Percentiles rank a stretch among this genome's conserved stretches.
phyloP scores from a whole-genome alignment of 441 rosid species.

The Lepidium campestre region DNA sequence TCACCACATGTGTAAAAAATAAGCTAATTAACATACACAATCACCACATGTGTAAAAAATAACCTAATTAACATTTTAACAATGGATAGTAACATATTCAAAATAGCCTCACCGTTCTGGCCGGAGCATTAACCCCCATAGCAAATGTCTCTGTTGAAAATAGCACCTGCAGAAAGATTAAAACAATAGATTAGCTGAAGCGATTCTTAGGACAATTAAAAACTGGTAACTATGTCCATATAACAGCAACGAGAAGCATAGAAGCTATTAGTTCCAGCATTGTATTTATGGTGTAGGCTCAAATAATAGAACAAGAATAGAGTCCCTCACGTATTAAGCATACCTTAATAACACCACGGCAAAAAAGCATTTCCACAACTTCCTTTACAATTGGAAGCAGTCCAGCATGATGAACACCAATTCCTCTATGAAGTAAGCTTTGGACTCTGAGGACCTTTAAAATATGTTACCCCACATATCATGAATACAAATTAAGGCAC shows the following conservation, averaged over 20 bases:
- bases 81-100: background rate
- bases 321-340: background rate
- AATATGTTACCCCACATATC: constrained; percentile 23
- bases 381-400: constrained; percentile 99
- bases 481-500: constrained; percentile 8
- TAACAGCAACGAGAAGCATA: constrained; percentile 1
- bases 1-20: background rate
- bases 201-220: background rate
- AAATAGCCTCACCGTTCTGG: constrained; percentile 76
- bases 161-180: constrained; percentile 54
- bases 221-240: background rate
- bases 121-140: constrained; percentile 99
- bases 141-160: constrained; percentile 99
- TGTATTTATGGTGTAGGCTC: background rate
- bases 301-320: background rate
- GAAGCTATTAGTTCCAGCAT: background rate
- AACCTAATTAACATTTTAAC: constrained; percentile 11
- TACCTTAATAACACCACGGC: constrained; percentile 98
- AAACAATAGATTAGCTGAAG: constrained; percentile 8
- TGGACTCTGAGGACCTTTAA: constrained; percentile 86
- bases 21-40: constrained; percentile 5
- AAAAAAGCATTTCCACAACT: constrained; percentile 98
- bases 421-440: constrained; percentile 83
- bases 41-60: background rate
- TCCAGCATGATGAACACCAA: constrained; percentile 99